Conservation (phyloP, 1,139 yeast species). For the Magnusiomyces clavatus region DNA sequence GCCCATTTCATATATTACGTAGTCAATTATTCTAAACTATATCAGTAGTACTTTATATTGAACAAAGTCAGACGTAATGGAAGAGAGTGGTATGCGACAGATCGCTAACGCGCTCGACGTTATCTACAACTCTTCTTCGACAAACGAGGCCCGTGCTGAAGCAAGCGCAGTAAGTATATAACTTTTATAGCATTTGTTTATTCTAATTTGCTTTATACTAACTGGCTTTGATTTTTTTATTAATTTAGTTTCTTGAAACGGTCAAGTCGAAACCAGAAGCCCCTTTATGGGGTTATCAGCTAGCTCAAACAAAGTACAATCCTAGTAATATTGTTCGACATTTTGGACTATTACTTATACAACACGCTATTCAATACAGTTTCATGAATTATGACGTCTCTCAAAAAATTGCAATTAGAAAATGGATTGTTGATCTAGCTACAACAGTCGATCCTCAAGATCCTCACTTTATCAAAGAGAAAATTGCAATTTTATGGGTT, state of each 20-base stretch:
- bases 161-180: conserved; percentile 29
- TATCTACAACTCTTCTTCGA: conserved; percentile 65
- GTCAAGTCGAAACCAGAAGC: conserved; percentile 74
- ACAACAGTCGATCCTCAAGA: conserved; percentile 52
- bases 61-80: conserved; percentile 17
- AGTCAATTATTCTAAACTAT: no score
- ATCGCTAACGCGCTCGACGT: conserved; percentile 70
- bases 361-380: conserved; percentile 55
- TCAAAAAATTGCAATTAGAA: conserved; percentile 62
- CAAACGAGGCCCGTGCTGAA: conserved; percentile 41
- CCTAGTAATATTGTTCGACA: conserved; percentile 72
- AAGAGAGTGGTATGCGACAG: conserved; percentile 24
- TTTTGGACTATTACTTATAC: conserved; percentile 76
- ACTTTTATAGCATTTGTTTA: not conserved
- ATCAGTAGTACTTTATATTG: no score
- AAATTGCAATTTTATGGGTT: conserved; percentile 85
- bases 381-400: conserved; percentile 53
- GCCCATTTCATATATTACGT: no score
- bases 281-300: conserved; percentile 88
- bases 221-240: conserved; percentile 5
- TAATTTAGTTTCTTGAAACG: conserved; percentile 53
- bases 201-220: not conserved
- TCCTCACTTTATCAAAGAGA: conserved; percentile 86
- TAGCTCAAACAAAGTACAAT: conserved; percentile 60
- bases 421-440: conserved; percentile 79